Conservation (phyloP, 176 grass and related monocot genomes). For the Aegilops speltoides region DNA sequence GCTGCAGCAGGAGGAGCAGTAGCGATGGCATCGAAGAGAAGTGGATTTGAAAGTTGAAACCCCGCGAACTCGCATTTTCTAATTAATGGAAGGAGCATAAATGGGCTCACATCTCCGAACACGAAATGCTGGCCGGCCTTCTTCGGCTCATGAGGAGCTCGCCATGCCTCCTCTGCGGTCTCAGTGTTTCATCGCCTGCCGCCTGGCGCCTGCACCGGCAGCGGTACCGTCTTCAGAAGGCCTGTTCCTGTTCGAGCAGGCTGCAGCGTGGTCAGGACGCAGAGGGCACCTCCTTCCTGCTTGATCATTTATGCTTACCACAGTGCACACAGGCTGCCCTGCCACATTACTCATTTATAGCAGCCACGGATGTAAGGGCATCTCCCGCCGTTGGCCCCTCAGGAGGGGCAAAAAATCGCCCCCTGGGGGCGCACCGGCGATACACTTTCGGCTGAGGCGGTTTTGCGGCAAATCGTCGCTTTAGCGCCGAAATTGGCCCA, state of each 20-base stretch:
- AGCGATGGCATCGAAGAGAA: constrained; percentile 24
- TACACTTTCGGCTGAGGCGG: too few species aligned
- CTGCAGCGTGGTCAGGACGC: constrained; percentile 12
- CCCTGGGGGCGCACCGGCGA: too few species aligned
- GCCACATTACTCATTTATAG: constrained; percentile 28
- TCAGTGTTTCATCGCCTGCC: background rate
- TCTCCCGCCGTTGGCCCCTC: too few species aligned
- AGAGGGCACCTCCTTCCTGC: background rate
- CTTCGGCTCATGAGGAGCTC: constrained; percentile 16
- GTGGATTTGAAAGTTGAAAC: background rate
- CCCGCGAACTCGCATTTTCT: background rate
- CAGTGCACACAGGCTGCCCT: background rate
- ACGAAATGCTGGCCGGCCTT: background rate
- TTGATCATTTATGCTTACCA: constrained; percentile 29
- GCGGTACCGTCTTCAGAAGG: constrained; percentile 5
- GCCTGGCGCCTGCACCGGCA: constrained; percentile 10
- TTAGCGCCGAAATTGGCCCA: too few species aligned
- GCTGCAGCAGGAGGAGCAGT: too few species aligned
- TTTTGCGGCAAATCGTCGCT: too few species aligned
- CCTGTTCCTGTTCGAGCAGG: constrained; percentile 8
- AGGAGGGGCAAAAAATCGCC: too few species aligned
- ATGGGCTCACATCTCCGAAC: constrained; percentile 35
- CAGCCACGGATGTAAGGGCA: background rate
- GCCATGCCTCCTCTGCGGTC: constrained; percentile 6
- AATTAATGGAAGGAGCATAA: constrained; percentile 8